Conservation (phyloP, 73 alveolate genomes). For the Symbiodinium natans region DNA sequence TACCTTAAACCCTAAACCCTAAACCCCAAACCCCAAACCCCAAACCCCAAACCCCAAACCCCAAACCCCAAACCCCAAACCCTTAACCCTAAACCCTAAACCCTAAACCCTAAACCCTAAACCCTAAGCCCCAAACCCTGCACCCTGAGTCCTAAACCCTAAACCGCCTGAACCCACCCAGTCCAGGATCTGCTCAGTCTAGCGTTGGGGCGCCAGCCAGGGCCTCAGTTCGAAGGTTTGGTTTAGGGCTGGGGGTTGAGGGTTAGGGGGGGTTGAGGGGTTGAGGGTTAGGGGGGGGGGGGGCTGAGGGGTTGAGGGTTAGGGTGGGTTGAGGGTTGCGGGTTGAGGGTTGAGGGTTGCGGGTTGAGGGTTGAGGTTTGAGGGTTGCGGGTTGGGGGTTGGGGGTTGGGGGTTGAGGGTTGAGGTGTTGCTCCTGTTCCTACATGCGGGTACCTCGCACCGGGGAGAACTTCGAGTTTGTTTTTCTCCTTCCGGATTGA, state of each 20-base stretch:
- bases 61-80: too few relatives aligned
- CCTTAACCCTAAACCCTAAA: too few relatives aligned
- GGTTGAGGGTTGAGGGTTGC: neutral
- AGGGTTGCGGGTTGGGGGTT: neutral
- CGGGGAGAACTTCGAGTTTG: too few relatives aligned
- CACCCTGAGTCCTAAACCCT: too few relatives aligned
- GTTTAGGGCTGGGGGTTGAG: neutral
- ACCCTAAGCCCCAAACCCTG: neutral
- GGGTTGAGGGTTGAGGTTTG: neutral
- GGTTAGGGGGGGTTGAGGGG: too few relatives aligned
- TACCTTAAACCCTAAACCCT: neutral
- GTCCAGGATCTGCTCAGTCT: neutral
- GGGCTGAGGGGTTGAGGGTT: too few relatives aligned
- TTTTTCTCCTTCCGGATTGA: too few relatives aligned
- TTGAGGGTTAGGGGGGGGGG: too few relatives aligned
- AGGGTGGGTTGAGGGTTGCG: too few relatives aligned
- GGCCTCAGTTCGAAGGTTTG: neutral
- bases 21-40: neutral
- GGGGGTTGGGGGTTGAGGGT: neutral
- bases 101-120: neutral
- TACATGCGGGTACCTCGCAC: too few relatives aligned
- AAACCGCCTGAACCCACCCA: neutral
- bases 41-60: too few relatives aligned
- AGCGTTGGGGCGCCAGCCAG: neutral
- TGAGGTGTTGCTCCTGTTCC: too few relatives aligned